Evolutionary conservation across 352 stramenopile genomes (phyloP).

Genomic region (Pythium brassicae): DNA sequence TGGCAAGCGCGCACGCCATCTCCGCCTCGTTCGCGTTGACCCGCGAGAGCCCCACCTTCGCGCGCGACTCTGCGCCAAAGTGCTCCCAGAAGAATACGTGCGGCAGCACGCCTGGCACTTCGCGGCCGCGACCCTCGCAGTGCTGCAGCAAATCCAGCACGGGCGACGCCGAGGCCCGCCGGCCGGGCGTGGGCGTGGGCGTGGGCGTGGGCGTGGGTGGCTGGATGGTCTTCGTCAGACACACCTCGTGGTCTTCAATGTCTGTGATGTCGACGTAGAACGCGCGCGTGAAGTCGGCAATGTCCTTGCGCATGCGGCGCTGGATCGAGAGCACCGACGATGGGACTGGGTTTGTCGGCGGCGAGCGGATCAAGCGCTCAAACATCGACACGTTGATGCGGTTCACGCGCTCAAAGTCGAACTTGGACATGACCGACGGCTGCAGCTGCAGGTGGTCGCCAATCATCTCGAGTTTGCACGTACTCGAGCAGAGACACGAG

Average conservation of each 20-base stretch:
- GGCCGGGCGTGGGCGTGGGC: constrained; percentile 2
- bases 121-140: constrained; percentile 49
- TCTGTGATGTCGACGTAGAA: constrained; percentile 78
- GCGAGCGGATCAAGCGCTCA: constrained; percentile 77
- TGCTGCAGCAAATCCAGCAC: constrained; percentile 10
- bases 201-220: neutral
- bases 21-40: constrained; percentile 70
- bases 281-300: constrained; percentile 79
- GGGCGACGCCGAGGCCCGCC: neutral
- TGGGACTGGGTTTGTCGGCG: constrained; percentile 51
- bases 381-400: constrained; percentile 90
- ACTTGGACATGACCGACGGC: constrained; percentile 76
- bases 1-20: constrained; percentile 74
- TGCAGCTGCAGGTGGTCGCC: constrained; percentile 86
- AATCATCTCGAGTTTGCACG: constrained; percentile 87
- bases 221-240: constrained; percentile 50
- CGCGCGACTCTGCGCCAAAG: constrained; percentile 45
- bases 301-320: constrained; percentile 83
- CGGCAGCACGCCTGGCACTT: constrained; percentile 69
- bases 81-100: constrained; percentile 88
- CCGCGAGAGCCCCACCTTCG: constrained; percentile 67
- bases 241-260: constrained; percentile 78
- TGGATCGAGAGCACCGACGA: constrained; percentile 84
- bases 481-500: constrained; percentile 77
- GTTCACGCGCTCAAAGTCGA: constrained; percentile 83